Base-by-base conservation (phyloP, 768 basidiomycete species). In the Russula ochroleuca region DNA sequence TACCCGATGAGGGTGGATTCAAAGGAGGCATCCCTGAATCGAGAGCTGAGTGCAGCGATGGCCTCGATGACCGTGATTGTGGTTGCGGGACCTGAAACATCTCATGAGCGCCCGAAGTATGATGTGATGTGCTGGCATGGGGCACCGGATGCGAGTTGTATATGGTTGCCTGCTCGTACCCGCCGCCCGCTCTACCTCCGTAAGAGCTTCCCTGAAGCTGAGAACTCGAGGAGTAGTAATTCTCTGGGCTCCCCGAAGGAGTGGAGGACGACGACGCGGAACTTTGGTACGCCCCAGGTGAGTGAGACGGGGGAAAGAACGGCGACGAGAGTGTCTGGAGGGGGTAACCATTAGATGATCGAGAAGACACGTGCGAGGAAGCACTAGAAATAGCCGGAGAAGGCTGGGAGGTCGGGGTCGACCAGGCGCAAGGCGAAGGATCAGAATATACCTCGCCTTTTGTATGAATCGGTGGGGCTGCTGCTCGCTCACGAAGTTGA, bases 291-390 rank as follows among this genome's bases (percentile, higher is more conserved):
- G 49, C 48, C 31, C 61, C 63, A 15, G 63, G 62, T 13, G 65
- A 64, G 53, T 67, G 64, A 40, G 65, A 52, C 25, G 65, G 52
- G n/a, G 67, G 64, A 56, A 67, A 67, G 45, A 67, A 66, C 21
- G 64, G 59, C 31, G 67, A 67, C 19, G 67, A 54, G 25, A 67
- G 66, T 33, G 67, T 57, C 60, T 62, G 67, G 40, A 61, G 60
- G n/a, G 64, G 61, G 38, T 51, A 66, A 40, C 23, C 25, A 60
- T 55, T 54, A 62, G 65, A 66, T 54, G 51, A 64, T 33, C 25
- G 52, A 35, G 59, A 64, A 45, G 59, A 64, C 38, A 61, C 37
- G 31, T 56, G 63, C 15, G 57, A 57, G 19, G 64, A 67, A 25
- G 67, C 56, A 25, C 56, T 64, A n/a, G 62, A 57, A 56, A 56